These are phyloP conservation scores for Fagopyrum esculentum DNA, from an alignment of 148 eudicot genomes.

Conservation along the genomic window DNA sequence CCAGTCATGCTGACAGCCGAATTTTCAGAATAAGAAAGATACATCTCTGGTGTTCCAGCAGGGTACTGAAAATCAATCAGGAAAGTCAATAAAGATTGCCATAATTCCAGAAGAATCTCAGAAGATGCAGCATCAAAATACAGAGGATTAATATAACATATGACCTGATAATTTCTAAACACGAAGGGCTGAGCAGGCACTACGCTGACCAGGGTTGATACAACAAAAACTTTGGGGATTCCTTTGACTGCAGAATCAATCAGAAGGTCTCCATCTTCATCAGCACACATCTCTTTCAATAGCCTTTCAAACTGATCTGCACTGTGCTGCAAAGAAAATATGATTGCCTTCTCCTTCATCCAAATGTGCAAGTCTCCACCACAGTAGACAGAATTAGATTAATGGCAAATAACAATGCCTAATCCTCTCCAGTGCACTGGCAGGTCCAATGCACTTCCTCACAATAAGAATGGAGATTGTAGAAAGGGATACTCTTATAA, in stretches of 20 bases:
- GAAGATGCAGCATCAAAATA: background rate
- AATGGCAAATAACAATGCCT: background rate
- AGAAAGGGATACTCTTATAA: background rate
- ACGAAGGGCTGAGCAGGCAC: conserved; percentile 93
- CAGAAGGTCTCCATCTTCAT: conserved; percentile 90
- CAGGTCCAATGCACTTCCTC: background rate
- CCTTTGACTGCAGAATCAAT: conserved; percentile 89
- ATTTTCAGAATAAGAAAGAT: conserved; percentile 63
- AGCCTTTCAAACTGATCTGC: conserved; percentile 96
- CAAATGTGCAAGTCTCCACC: background rate
- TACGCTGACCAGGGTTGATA: conserved; percentile 84
- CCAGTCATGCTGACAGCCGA: conserved; percentile 55
- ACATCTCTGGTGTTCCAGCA: conserved; percentile 87
- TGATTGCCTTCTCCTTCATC: conserved; percentile 14
- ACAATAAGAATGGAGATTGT: background rate
- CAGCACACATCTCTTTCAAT: conserved; percentile 94
- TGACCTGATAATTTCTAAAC: conserved; percentile 97
- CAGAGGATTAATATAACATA: background rate
- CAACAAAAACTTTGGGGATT: conserved; percentile 88
- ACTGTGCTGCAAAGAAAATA: conserved; percentile 83
- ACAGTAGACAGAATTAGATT: background rate
- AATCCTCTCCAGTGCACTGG: background rate
- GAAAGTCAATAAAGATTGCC: background rate
- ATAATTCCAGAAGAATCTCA: background rate
- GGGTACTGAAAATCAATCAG: conserved; percentile 62